Percentiles rank a stretch among this genome's conserved stretches.
phyloP scores from a whole-genome alignment of 192 early-diverging fungal genomes.

The Obelidium mucronatum region DNA sequence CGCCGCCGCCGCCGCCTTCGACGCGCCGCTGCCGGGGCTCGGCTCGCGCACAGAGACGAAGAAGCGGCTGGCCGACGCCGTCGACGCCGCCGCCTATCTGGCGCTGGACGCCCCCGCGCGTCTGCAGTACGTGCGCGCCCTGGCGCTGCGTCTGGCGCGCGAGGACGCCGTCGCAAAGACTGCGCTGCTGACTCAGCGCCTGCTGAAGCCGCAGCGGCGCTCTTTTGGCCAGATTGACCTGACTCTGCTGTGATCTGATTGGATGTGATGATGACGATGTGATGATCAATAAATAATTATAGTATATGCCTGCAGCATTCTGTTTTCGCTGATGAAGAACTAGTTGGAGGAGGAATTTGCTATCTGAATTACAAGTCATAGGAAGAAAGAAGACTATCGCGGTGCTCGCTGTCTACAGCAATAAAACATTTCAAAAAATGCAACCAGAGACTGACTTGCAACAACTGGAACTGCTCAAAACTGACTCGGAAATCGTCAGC shows the following conservation, averaged over 20 bases:
- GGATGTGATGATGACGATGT: too few species aligned
- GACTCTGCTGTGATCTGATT: slow-evolving; percentile 59
- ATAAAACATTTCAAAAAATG: not conserved
- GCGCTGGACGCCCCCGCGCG: slow-evolving; percentile 34
- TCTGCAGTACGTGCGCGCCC: slow-evolving; percentile 49
- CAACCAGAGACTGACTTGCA: not conserved
- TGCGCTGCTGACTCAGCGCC: slow-evolving; percentile 22
- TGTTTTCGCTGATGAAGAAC: too few species aligned
- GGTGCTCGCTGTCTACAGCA: not conserved
- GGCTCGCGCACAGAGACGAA: slow-evolving; percentile 53
- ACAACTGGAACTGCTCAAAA: slow-evolving; percentile 49
- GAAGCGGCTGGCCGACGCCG: slow-evolving; percentile 41
- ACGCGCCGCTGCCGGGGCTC: slow-evolving; percentile 19
- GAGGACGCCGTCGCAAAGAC: slow-evolving; percentile 38
- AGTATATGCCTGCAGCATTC: too few species aligned
- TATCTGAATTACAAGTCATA: too few species aligned
- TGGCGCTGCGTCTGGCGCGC: slow-evolving; percentile 41
- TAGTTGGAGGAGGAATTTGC: too few species aligned
- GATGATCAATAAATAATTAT: too few species aligned
- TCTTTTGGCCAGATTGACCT: slow-evolving; percentile 54
- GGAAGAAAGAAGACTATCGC: too few species aligned
- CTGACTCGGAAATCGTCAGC: not conserved
- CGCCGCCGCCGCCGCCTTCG: not conserved
- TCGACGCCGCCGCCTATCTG: slow-evolving; percentile 53
- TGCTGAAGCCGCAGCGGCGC: slow-evolving; percentile 36